phyloP scores from a whole-genome alignment of 106 monocot species.

The Gastrodia elata region DNA sequence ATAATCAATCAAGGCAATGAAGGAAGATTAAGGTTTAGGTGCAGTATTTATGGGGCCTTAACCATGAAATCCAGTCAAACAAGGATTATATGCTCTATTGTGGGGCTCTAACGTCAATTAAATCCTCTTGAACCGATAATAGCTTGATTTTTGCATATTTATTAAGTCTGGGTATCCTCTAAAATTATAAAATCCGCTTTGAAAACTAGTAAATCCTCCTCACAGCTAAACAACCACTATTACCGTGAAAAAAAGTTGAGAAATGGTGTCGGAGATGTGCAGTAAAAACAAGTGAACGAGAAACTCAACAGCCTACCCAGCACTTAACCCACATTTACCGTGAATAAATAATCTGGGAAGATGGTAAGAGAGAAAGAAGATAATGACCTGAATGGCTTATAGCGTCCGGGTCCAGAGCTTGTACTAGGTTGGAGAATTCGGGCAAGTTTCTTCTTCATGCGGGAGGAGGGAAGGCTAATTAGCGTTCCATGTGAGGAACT shows the following conservation, averaged over 20 bases:
- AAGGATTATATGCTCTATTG: too few relatives aligned
- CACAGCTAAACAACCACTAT: too few relatives aligned
- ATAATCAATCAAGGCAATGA: not conserved
- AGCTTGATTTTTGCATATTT: too few relatives aligned
- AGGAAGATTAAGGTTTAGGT: too few relatives aligned
- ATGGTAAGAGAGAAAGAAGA: not conserved
- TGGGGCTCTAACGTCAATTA: too few relatives aligned
- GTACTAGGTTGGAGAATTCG: conserved; percentile 62
- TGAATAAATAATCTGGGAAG: not conserved
- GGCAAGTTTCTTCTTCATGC: conserved; percentile 81
- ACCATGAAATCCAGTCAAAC: too few relatives aligned
- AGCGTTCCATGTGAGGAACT: conserved; percentile 95
- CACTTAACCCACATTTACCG: not conserved
- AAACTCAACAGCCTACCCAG: not conserved
- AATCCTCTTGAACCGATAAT: too few relatives aligned
- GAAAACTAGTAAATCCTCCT: too few relatives aligned
- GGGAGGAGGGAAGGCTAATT: conserved; percentile 95
- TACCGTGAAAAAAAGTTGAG: too few relatives aligned
- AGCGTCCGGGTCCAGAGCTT: conserved; percentile 62
- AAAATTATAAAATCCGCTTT: too few relatives aligned
- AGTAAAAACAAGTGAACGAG: not conserved
- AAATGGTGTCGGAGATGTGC: not conserved
- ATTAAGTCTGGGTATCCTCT: too few relatives aligned
- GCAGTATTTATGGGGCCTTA: too few relatives aligned
- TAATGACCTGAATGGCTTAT: conserved; percentile 78